These are phyloP conservation scores for Pseudonitzschia delicatissima DNA, from an alignment of 108 stramenopile genomes.

Conservation along the genomic window DNA sequence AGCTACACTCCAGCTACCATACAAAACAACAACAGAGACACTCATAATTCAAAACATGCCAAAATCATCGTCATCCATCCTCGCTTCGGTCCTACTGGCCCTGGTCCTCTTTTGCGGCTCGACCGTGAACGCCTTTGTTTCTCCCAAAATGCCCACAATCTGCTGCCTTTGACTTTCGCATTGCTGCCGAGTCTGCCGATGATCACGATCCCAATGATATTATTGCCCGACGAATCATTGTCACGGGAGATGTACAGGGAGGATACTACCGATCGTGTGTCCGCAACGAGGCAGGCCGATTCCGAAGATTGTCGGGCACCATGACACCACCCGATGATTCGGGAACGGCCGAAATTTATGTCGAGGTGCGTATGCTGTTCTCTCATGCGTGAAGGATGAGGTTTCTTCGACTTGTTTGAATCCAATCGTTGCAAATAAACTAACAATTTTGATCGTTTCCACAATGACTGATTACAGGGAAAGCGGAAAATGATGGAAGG, in stretches of 20 bases:
- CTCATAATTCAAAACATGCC: too few species aligned
- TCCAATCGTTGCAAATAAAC: neutral
- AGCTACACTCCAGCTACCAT: too few species aligned
- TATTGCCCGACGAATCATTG: conserved; percentile 64
- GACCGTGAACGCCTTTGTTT: too few species aligned
- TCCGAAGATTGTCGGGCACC: conserved; percentile 71
- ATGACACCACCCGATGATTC: conserved; percentile 75
- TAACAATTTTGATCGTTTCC: neutral
- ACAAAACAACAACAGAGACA: too few species aligned
- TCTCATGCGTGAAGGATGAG: neutral
- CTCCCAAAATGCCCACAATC: too few species aligned
- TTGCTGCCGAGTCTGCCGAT: neutral
- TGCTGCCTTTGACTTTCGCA: neutral
- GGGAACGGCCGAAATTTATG: conserved; percentile 64
- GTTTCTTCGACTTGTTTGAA: neutral
- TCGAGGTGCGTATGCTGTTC: conserved; percentile 55
- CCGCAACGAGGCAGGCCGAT: conserved; percentile 73
- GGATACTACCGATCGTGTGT: conserved; percentile 83
- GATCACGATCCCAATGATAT: conserved; percentile 18
- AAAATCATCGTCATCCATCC: too few species aligned
- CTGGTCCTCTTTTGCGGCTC: too few species aligned
- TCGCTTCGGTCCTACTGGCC: too few species aligned
- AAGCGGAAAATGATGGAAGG: conserved; percentile 78
- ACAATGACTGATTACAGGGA: conserved; percentile 37
- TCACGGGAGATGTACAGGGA: conserved; percentile 73